These are phyloP conservation scores for Metschnikowia cubensis DNA, from an alignment of 805 yeast genomes.

Conservation along the genomic window DNA sequence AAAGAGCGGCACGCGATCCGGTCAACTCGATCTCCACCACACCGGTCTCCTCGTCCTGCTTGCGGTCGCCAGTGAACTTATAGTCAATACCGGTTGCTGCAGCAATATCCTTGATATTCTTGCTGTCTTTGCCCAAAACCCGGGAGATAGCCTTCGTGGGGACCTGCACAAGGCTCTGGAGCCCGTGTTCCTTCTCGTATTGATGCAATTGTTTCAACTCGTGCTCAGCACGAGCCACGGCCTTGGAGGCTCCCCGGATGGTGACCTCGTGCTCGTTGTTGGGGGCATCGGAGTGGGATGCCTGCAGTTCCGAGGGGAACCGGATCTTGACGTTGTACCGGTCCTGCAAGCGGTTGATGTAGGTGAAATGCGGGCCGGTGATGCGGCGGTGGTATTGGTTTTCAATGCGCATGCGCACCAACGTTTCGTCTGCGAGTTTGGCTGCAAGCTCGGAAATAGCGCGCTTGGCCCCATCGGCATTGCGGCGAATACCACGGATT, in stretches of 20 bases:
- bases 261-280: conserved; percentile 57
- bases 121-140: conserved; percentile 88
- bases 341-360: conserved; percentile 79
- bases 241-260: conserved; percentile 86
- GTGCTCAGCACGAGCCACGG: conserved; percentile 76
- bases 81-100: conserved; percentile 64
- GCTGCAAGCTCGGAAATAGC: conserved; percentile 57
- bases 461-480: conserved; percentile 67
- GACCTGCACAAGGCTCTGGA: conserved; percentile 56
- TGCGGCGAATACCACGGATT: conserved; percentile 69
- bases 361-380: conserved; percentile 79
- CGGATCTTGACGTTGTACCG: conserved; percentile 78
- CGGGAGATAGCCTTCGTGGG: conserved; percentile 75
- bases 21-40: conserved; percentile 62
- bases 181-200: conserved; percentile 85
- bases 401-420: conserved; percentile 65
- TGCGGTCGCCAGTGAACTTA: conserved; percentile 38
- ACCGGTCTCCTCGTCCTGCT: conserved; percentile 45
- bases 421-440: conserved; percentile 77
- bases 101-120: conserved; percentile 73
- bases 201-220: conserved; percentile 80
- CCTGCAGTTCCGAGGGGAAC: conserved; percentile 52
- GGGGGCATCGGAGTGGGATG: conserved; percentile 32
- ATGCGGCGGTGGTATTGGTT: conserved; percentile 72
- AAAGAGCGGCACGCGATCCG: conserved; percentile 75